phyloP scores from a whole-genome alignment of 306 rosid genomes.

The Pterocarpus macrocarpus region DNA sequence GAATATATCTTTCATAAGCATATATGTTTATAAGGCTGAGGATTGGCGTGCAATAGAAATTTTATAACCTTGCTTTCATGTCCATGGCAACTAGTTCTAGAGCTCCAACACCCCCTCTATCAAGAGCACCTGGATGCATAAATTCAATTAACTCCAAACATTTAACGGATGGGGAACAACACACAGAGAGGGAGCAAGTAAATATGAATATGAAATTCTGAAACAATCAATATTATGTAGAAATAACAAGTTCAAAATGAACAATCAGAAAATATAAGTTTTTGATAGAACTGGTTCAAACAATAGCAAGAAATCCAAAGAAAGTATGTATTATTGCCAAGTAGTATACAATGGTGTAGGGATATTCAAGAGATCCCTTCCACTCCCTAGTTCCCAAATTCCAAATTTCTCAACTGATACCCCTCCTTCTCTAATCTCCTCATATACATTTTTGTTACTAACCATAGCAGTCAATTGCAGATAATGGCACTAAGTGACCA shows the following conservation, averaged over 20 bases:
- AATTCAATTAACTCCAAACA: constrained; percentile 26
- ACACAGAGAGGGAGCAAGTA: constrained; percentile 2
- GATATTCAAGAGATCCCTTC: no score
- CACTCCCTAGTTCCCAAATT: no score
- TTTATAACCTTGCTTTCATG: constrained; percentile 95
- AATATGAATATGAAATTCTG: constrained; percentile 28
- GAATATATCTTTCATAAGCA: constrained; percentile 24
- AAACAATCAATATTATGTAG: background rate
- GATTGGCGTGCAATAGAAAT: constrained; percentile 21
- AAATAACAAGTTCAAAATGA: constrained; percentile 8
- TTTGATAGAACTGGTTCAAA: background rate
- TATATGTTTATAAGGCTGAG: constrained; percentile 1
- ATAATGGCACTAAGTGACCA: no score
- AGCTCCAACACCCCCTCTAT: constrained; percentile 99
- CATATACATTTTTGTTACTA: no score
- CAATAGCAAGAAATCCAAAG: background rate
- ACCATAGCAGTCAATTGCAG: no score
- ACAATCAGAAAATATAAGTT: background rate
- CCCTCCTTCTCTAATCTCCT: no score
- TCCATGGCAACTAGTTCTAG: constrained; percentile 99
- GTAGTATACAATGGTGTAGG: no score
- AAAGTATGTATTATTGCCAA: background rate
- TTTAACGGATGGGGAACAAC: background rate
- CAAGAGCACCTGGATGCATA: constrained; percentile 78
- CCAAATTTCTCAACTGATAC: no score